These are phyloP conservation scores for Sporobolus alterniflorus DNA, from an alignment of 202 grass and related monocot species.

Conservation along the genomic window DNA sequence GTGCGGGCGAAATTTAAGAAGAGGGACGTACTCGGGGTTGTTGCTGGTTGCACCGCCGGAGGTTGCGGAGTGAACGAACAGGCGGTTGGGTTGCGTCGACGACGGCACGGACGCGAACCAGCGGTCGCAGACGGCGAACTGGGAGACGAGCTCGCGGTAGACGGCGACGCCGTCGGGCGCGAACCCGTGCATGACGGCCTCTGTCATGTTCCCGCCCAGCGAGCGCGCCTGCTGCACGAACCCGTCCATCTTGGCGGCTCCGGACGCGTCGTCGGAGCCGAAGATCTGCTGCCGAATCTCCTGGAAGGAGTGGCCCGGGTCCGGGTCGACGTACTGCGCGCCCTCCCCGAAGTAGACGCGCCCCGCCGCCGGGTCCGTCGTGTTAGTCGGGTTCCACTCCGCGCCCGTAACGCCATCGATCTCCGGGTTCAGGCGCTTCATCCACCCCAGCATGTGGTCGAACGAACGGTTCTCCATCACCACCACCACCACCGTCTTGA, in stretches of 20 bases:
- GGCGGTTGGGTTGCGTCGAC: slow-evolving; percentile 92
- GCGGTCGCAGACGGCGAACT: slow-evolving; percentile 93
- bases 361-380: slow-evolving; percentile 46
- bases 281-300: slow-evolving; percentile 97
- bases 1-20: not conserved
- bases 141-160: slow-evolving; percentile 71
- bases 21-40: slow-evolving; percentile 47
- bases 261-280: slow-evolving; percentile 77
- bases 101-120: slow-evolving; percentile 95
- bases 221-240: slow-evolving; percentile 92
- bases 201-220: slow-evolving; percentile 70
- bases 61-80: slow-evolving; percentile 90
- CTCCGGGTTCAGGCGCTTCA: slow-evolving; percentile 81
- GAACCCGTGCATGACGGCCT: slow-evolving; percentile 89
- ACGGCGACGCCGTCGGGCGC: slow-evolving; percentile 78
- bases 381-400: slow-evolving; percentile 75
- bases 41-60: slow-evolving; percentile 93
- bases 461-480: slow-evolving; percentile 99
- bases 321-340: slow-evolving; percentile 90
- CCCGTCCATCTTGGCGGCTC: slow-evolving; percentile 63
- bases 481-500: slow-evolving; percentile 91
- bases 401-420: slow-evolving; percentile 82
- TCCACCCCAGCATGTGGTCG: slow-evolving; percentile 99
- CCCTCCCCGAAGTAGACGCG: slow-evolving; percentile 86
- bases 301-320: slow-evolving; percentile 98